A percentile compares a stretch with the other conserved stretches of the same genome.
These are phyloP conservation scores for Trametes cubensis DNA, from an alignment of 768 basidiomycete species.

Conservation along the genomic window DNA sequence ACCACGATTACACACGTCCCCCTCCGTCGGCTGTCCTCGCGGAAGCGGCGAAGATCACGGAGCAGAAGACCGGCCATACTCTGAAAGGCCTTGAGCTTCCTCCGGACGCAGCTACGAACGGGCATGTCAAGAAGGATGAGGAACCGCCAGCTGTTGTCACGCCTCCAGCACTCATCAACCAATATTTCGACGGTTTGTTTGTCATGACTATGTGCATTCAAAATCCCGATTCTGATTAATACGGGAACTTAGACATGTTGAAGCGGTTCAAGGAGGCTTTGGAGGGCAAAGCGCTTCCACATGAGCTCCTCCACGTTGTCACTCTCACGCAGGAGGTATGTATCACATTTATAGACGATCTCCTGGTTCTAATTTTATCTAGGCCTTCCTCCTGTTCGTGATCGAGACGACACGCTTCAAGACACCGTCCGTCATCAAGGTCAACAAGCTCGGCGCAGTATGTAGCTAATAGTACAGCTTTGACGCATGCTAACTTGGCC, in stretches of 20 bases:
- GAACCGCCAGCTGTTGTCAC: conserved; percentile 68
- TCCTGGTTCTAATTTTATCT: background rate
- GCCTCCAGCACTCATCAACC: conserved; percentile 53
- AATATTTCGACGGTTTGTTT: conserved; percentile 65
- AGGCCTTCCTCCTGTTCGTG: conserved; percentile 75
- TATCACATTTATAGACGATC: background rate
- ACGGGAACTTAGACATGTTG: conserved; percentile 50
- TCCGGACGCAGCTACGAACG: conserved; percentile 44
- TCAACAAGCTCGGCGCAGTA: conserved; percentile 73
- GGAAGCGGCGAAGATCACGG: conserved; percentile 72
- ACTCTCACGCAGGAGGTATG: conserved; percentile 74
- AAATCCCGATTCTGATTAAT: background rate
- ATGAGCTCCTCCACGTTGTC: conserved; percentile 71
- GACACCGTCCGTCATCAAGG: conserved; percentile 64
- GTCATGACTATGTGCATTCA: background rate
- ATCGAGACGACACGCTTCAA: conserved; percentile 79
- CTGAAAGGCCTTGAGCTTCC: conserved; percentile 61
- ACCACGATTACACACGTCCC: conserved; percentile 74
- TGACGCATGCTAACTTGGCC: background rate
- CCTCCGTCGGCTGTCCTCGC: conserved; percentile 70
- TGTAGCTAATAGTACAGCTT: background rate
- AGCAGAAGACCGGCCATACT: conserved; percentile 70
- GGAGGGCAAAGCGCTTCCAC: conserved; percentile 43
- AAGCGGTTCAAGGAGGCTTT: conserved; percentile 51
- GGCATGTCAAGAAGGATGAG: conserved; percentile 67